These are phyloP conservation scores for Dactylis glomerata DNA, from an alignment of 176 grass and related monocot genomes.

Conservation along the genomic window DNA sequence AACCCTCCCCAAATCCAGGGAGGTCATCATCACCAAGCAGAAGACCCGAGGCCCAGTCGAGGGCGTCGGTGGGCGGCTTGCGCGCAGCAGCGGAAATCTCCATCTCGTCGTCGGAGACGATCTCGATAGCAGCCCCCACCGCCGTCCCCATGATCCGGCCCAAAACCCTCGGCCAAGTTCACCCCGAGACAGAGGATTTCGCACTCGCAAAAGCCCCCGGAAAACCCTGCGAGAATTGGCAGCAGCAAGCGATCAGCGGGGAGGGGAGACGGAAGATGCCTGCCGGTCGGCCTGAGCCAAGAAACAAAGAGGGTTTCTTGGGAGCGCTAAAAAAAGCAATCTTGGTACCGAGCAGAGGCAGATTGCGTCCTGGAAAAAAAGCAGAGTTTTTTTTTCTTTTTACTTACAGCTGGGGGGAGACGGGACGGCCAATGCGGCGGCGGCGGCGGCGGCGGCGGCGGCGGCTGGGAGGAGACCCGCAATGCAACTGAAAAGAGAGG, in stretches of 20 bases:
- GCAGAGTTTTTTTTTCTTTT: background rate
- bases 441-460: background rate
- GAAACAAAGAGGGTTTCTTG: background rate
- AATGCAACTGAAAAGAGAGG: background rate
- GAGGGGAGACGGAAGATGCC: background rate
- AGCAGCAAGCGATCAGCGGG: background rate
- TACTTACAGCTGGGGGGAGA: background rate
- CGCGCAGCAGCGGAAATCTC: background rate
- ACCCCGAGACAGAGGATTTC: background rate
- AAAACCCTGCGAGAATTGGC: background rate
- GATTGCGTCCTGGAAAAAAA: background rate
- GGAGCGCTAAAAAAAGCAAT: background rate
- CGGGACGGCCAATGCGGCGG: background rate
- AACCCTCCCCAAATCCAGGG: background rate
- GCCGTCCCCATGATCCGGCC: constrained; percentile 42
- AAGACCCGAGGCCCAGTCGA: constrained; percentile 27
- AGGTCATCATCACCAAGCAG: background rate
- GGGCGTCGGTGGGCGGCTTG: background rate
- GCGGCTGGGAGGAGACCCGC: background rate
- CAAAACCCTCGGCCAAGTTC: background rate
- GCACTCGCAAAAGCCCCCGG: background rate
- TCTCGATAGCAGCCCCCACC: constrained; percentile 39
- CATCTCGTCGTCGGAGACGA: constrained; percentile 66
- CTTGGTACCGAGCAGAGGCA: background rate
- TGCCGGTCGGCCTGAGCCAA: background rate